Evolutionary conservation across 257 asterid species (phyloP), one percentile per base, ranked within the genome.

Genomic region (Petunia secreta): DNA sequence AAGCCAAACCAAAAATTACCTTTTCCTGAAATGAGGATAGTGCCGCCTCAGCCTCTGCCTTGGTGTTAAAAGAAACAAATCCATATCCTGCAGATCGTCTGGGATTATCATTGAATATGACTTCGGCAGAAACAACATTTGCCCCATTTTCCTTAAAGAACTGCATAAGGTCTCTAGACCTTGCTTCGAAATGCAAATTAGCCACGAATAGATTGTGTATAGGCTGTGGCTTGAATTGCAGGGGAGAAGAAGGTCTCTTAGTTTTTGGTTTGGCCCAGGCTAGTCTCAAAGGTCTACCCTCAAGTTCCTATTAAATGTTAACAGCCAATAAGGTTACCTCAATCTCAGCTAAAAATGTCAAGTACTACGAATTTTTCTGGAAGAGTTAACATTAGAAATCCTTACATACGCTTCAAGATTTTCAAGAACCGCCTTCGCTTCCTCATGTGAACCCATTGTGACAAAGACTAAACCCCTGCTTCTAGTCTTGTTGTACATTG

Each of bases 381-480:
- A 48, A 50, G 62, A 34, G 77, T 34, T 3, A 73, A 48, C 55
- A 48, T 11, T 69, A 36, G 66, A 75, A 79, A 82, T 65, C 80
- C 94, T 90, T 87, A 91, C 98, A 65, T 88, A 57, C 63, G 88
- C 82, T 73, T 93, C 94, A 50, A 93, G 96, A 71, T 80, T 84
- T 65, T 81, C 85, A 43, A 95, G 67, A 75, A 93, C 93, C 75
- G 92, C 94, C 80, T 60, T 68, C 74, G 98, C 99, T 88, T 95
- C 97, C 80, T 93, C 99, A 15, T 84, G 93, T 2, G 99, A 88
- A 63, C 84, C 89, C 99, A 95, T 93, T 44, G 99, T 91, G 52
- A 93, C 92, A 83, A 95, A 95, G 15, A 90, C 98, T 63, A 95
- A 88, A 54, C 99, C 99, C 79, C 99, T 86, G 91, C 90, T 95